Evolutionary conservation across 164 flowering plant species (phyloP).

Genomic region (Sextonia rubra): DNA sequence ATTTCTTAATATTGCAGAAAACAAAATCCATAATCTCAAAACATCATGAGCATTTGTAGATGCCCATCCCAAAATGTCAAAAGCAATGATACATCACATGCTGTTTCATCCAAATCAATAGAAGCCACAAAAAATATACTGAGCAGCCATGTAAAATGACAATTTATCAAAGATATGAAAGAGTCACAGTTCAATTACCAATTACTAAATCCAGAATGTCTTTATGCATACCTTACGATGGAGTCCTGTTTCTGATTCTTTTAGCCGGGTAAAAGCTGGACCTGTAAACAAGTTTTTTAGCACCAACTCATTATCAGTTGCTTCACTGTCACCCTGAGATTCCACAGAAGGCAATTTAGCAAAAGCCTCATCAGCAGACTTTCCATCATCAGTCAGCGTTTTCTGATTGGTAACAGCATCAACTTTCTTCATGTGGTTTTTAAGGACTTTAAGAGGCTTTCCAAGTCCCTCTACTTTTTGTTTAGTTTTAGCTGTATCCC

Average conservation of each 20-base stretch:
- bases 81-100: background rate
- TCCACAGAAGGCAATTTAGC: constrained; percentile 25
- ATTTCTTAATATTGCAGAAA: background rate
- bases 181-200: background rate
- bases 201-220: background rate
- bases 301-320: constrained; percentile 49
- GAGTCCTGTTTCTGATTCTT: constrained; percentile 90
- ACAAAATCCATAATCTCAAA: background rate
- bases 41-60: no score
- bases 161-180: background rate
- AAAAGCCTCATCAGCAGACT: constrained; percentile 23
- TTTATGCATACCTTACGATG: constrained; percentile 61
- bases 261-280: constrained; percentile 70
- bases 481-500: constrained; percentile 63
- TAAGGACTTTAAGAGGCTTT: constrained; percentile 66
- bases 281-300: constrained; percentile 58
- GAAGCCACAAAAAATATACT: background rate
- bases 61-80: background rate
- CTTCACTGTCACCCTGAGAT: constrained; percentile 35
- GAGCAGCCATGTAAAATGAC: background rate
- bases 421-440: constrained; percentile 56
- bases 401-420: constrained; percentile 38
- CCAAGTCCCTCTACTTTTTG: constrained; percentile 96
- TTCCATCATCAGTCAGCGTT: constrained; percentile 28
- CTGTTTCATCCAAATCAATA: background rate